Percentiles rank a stretch among this genome's conserved stretches.
phyloP scores from a whole-genome alignment of 805 yeast species.

The Pichia phayaonensis region DNA sequence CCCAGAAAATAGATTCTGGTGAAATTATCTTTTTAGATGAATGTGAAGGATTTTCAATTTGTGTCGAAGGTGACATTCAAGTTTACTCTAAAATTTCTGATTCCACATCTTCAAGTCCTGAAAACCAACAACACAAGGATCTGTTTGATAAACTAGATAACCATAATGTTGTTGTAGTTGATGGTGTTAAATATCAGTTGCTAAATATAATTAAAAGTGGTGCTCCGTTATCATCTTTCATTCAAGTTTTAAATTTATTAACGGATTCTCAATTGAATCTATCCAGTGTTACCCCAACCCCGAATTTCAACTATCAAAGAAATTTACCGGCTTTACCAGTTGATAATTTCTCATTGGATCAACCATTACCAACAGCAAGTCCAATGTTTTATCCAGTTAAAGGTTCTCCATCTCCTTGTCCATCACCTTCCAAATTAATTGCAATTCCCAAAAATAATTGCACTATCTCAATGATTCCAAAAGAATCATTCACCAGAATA shows the following conservation, averaged over 20 bases:
- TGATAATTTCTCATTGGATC: constrained; percentile 11
- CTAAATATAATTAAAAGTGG: constrained; percentile 79
- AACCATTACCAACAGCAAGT: constrained; percentile 5
- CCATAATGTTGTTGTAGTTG: constrained; percentile 39
- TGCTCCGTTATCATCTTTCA: constrained; percentile 75
- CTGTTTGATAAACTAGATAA: constrained; percentile 25
- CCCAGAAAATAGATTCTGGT: constrained; percentile 70
- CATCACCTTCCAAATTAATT: constrained; percentile 34
- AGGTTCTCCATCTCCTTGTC: background rate
- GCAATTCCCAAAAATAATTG: constrained; percentile 71
- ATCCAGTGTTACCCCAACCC: constrained; percentile 12
- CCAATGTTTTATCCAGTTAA: background rate
- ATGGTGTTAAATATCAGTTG: constrained; percentile 59
- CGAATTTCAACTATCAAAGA: background rate
- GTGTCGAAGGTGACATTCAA: constrained; percentile 84
- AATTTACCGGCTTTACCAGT: constrained; percentile 5
- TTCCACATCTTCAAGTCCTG: constrained; percentile 19
- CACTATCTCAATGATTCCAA: constrained; percentile 89
- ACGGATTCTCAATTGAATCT: constrained; percentile 14
- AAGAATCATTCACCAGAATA: constrained; percentile 67
- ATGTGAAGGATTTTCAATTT: constrained; percentile 74
- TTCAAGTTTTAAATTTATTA: constrained; percentile 71
- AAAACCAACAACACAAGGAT: constrained; percentile 10
- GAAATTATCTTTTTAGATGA: constrained; percentile 69
- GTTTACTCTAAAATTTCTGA: constrained; percentile 50